Evolutionary conservation across 305 asterid species (phyloP).

Genomic region (Fraxinus xanthoxyloides): DNA sequence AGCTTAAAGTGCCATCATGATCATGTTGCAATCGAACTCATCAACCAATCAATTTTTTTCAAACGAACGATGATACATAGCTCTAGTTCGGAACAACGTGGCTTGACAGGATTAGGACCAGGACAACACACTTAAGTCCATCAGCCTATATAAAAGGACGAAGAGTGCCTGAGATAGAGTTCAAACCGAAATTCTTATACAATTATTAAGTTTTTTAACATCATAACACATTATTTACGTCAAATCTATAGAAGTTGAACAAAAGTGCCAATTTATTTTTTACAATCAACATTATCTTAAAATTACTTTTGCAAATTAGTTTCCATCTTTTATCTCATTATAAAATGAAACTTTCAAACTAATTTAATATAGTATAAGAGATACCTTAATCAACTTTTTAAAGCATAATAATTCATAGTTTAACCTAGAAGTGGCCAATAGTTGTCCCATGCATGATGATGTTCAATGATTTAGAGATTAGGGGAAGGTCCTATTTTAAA

Average conservation of each 20-base stretch:
- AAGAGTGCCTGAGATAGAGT: not conserved
- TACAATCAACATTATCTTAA: not conserved
- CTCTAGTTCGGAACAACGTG: not conserved
- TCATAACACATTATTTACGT: not conserved
- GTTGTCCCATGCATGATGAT: not conserved
- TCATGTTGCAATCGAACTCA: not conserved
- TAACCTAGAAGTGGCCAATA: not conserved
- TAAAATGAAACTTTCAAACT: not conserved
- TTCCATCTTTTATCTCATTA: not conserved
- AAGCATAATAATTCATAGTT: not conserved
- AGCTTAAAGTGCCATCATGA: not conserved
- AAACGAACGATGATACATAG: not conserved
- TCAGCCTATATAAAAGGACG: not conserved
- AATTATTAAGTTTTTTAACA: not conserved
- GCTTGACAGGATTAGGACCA: not conserved
- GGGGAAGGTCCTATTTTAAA: not conserved
- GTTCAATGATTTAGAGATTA: not conserved
- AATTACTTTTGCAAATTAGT: not conserved
- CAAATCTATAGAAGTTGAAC: not conserved
- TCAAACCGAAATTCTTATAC: not conserved
- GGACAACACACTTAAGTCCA: not conserved
- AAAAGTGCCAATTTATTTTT: not conserved
- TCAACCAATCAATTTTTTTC: too few species aligned
- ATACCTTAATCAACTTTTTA: constrained; percentile 14
- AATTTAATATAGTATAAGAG: not conserved